Conservation (phyloP, 2,329 filamentous ascomycete genomes). For the Pseudohalonectria lignicola region DNA sequence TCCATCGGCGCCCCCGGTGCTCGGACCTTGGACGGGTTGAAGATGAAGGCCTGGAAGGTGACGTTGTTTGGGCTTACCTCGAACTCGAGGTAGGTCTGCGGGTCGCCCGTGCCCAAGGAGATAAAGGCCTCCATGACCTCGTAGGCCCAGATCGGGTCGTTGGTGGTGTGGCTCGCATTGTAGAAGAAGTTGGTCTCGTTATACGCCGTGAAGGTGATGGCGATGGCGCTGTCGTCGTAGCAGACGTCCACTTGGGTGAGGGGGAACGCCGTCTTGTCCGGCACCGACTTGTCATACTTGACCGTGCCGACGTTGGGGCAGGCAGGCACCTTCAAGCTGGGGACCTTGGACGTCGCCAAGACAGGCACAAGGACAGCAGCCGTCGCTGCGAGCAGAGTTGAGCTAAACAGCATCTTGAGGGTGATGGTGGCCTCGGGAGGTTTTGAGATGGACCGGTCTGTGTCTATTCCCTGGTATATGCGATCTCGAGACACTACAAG, state of each 20-base stretch:
- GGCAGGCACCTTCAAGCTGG: slow-evolving; percentile 22
- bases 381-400: too few species aligned
- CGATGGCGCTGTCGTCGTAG: slow-evolving; percentile 27
- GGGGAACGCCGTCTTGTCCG: slow-evolving; percentile 27
- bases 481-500: too few species aligned
- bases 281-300: slow-evolving; percentile 28
- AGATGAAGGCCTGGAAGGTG: slow-evolving; percentile 39
- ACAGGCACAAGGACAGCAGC: too few species aligned
- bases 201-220: slow-evolving; percentile 30
- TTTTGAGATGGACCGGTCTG: too few species aligned
- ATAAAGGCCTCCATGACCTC: slow-evolving; percentile 41
- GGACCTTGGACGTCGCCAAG: too few species aligned
- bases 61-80: slow-evolving; percentile 39
- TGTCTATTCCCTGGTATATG: too few species aligned
- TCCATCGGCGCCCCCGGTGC: slow-evolving; percentile 29
- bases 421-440: too few species aligned
- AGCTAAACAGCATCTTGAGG: too few species aligned
- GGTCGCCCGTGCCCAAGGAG: slow-evolving; percentile 30
- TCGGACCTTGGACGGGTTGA: slow-evolving; percentile 35
- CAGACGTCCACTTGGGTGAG: slow-evolving; percentile 33
- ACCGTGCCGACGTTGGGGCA: slow-evolving; percentile 25
- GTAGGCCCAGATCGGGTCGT: slow-evolving; percentile 35
- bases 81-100: slow-evolving; percentile 37
- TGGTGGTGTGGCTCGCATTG: slow-evolving; percentile 27
- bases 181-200: slow-evolving; percentile 36